phyloP scores from a whole-genome alignment of 805 yeast species.

The Candida takata region DNA sequence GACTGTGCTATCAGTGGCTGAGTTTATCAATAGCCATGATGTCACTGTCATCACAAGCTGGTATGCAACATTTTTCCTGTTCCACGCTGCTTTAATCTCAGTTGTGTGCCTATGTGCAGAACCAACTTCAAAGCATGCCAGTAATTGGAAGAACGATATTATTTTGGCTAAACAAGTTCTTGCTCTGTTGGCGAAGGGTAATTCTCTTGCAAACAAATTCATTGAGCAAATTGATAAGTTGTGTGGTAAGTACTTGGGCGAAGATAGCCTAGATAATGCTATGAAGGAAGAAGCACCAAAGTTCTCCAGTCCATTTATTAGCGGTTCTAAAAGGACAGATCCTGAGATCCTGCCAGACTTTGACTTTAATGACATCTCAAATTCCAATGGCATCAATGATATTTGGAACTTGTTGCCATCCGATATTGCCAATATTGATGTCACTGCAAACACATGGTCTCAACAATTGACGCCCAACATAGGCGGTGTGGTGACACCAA shows the following conservation, averaged over 20 bases:
- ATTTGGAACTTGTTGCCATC: conserved; percentile 20
- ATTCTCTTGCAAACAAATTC: conserved; percentile 40
- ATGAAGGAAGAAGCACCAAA: neutral
- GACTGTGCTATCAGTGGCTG: conserved; percentile 43
- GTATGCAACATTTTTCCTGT: conserved; percentile 57
- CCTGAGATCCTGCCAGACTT: conserved; percentile 19
- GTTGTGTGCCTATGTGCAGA: conserved; percentile 48
- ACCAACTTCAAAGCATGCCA: conserved; percentile 37
- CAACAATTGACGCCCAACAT: neutral
- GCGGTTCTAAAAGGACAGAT: neutral
- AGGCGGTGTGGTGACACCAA: too few relatives aligned
- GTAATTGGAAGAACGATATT: conserved; percentile 38
- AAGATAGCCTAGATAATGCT: conserved; percentile 5
- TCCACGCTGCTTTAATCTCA: conserved; percentile 57
- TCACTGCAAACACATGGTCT: neutral
- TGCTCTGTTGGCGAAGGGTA: conserved; percentile 31
- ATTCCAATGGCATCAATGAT: conserved; percentile 16
- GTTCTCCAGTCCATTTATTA: neutral
- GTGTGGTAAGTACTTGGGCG: conserved; percentile 25
- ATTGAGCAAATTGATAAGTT: conserved; percentile 39
- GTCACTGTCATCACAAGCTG: conserved; percentile 47
- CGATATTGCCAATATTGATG: conserved; percentile 19
- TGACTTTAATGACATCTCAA: conserved; percentile 21
- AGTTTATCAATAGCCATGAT: conserved; percentile 28
- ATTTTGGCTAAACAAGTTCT: conserved; percentile 35